Conservation (phyloP, 2,329 filamentous ascomycete species). For the Thermoascus crustaceus region DNA sequence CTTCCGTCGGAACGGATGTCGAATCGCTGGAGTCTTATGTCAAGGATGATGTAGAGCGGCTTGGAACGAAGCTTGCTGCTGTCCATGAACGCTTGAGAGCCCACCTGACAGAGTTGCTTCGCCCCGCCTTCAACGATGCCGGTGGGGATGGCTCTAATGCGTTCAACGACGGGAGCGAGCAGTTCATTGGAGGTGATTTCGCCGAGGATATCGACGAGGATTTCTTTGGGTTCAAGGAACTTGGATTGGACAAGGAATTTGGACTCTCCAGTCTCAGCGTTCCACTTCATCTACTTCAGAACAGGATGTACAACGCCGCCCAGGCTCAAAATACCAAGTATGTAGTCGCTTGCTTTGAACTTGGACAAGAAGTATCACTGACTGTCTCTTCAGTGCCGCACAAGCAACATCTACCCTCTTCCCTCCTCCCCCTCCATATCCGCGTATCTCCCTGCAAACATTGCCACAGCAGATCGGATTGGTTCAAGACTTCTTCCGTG, state of each 20-base stretch:
- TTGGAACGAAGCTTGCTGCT: constrained; percentile 66
- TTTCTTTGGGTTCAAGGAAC: constrained; percentile 96
- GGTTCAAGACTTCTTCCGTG: constrained; percentile 83
- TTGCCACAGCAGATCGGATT: constrained; percentile 76
- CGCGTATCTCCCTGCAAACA: constrained; percentile 70
- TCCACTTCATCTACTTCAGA: constrained; percentile 86
- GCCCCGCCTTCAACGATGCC: constrained; percentile 74
- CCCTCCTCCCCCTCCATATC: constrained; percentile 60
- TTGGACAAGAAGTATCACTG: constrained; percentile 1
- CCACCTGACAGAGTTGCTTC: constrained; percentile 85
- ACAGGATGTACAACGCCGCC: constrained; percentile 76
- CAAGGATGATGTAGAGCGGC: constrained; percentile 84
- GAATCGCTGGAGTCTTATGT: constrained; percentile 77
- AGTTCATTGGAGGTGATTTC: constrained; percentile 94
- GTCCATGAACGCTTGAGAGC: constrained; percentile 94
- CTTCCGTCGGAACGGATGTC: constrained; percentile 75
- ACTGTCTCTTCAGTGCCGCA: constrained; percentile 19
- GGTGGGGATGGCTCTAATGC: constrained; percentile 78
- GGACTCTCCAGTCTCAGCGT: constrained; percentile 82
- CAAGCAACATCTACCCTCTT: constrained; percentile 51
- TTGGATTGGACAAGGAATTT: constrained; percentile 86
- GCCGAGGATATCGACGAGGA: constrained; percentile 96
- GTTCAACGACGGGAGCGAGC: constrained; percentile 94
- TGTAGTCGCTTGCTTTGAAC: constrained; percentile 15
- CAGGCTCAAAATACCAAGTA: constrained; percentile 63